phyloP scores from a whole-genome alignment of 176 grass and related monocot genomes.

The Puccinellia tenuiflora region DNA sequence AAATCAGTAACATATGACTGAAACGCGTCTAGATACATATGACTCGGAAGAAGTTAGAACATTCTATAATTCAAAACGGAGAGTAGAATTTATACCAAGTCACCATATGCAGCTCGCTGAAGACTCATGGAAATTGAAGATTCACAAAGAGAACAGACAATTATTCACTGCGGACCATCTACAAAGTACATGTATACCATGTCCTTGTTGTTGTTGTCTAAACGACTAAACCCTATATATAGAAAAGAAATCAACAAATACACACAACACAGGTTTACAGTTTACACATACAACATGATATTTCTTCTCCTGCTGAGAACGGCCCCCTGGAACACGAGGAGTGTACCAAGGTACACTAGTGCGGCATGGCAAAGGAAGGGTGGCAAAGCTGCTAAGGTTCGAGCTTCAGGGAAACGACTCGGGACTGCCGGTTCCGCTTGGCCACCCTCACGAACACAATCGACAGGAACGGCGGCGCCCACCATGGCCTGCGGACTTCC shows the following conservation, averaged over 20 bases:
- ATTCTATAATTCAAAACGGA: no score
- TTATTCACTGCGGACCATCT: background rate
- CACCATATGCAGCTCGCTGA: background rate
- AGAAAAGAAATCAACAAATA: slow-evolving; percentile 38
- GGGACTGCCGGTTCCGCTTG: slow-evolving; percentile 71
- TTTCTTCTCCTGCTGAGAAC: background rate
- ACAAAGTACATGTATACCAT: background rate
- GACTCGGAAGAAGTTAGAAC: no score
- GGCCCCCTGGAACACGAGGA: background rate
- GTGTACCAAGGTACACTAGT: slow-evolving; percentile 8
- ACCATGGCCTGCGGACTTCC: slow-evolving; percentile 85
- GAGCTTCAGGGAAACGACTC: slow-evolving; percentile 84
- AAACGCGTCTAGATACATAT: no score
- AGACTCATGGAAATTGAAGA: background rate
- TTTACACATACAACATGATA: background rate
- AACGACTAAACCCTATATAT: slow-evolving; percentile 34
- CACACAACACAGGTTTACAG: background rate
- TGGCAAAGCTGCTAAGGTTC: slow-evolving; percentile 35
- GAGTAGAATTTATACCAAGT: background rate
- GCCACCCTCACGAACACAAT: slow-evolving; percentile 54
- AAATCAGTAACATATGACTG: no score
- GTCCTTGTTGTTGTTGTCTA: background rate
- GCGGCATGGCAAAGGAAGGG: background rate
- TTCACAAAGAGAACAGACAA: background rate
- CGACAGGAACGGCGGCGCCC: slow-evolving; percentile 64